Percentiles rank a stretch among this genome's conserved stretches.
Evolutionary conservation across 306 rosid genomes (phyloP).

Genomic region (Castanea mollissima): DNA sequence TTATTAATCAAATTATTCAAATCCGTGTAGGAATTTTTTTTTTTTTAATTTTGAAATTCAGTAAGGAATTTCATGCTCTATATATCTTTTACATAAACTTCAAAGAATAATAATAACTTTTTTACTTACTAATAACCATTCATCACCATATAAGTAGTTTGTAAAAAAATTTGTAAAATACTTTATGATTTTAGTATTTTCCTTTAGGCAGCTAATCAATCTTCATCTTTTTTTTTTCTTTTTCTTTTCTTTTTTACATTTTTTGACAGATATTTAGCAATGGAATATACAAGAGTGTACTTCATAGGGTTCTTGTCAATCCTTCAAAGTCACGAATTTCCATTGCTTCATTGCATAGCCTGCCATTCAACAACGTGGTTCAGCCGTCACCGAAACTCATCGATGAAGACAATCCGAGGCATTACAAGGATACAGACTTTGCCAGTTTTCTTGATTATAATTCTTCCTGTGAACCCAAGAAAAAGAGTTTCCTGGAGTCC

Average conservation of each 20-base stretch:
- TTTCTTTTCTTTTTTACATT: background rate
- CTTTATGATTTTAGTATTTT: too few relatives aligned
- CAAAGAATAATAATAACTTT: too few relatives aligned
- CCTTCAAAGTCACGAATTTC: slow-evolving; percentile 44
- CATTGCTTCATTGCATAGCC: slow-evolving; percentile 71
- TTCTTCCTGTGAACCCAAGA: slow-evolving; percentile 50
- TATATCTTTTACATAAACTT: too few relatives aligned
- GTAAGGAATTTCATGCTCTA: too few relatives aligned
- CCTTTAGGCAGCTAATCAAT: background rate
- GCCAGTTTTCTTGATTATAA: slow-evolving; percentile 51
- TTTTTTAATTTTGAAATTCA: background rate
- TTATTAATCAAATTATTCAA: background rate
- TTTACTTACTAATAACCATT: too few relatives aligned
- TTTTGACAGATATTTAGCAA: slow-evolving; percentile 77
- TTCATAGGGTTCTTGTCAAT: slow-evolving; percentile 77
- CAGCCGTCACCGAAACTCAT: slow-evolving; percentile 65
- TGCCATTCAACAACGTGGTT: slow-evolving; percentile 39
- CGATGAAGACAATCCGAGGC: slow-evolving; percentile 57
- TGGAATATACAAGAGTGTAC: slow-evolving; percentile 80
- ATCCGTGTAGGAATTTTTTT: background rate
- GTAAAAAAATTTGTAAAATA: too few relatives aligned
- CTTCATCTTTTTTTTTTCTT: background rate
- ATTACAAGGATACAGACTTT: slow-evolving; percentile 66
- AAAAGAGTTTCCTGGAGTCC: slow-evolving; percentile 69
- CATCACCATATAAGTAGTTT: too few relatives aligned